Evolutionary conservation across 2,329 filamentous ascomycete species (phyloP).

Genomic region (Stylonectria norvegica): DNA sequence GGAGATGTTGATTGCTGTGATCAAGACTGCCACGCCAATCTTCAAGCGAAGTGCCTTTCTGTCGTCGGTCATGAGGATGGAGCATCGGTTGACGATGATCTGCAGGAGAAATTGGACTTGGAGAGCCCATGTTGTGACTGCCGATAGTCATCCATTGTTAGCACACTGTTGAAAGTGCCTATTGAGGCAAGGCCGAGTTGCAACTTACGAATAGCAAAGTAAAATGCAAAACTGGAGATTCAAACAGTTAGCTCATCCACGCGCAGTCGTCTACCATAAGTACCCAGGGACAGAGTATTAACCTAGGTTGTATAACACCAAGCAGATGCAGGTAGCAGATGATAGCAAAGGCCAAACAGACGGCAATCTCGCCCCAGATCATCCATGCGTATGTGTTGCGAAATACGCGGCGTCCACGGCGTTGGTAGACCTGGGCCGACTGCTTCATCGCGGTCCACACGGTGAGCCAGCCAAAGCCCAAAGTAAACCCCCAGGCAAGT

Average conservation of each 20-base stretch:
- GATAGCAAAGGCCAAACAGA: slow-evolving; percentile 40
- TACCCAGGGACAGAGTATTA: too few relatives aligned
- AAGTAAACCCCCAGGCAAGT: slow-evolving; percentile 37
- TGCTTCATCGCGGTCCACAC: slow-evolving; percentile 37
- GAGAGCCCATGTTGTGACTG: slow-evolving; percentile 28
- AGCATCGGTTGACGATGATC: slow-evolving; percentile 27
- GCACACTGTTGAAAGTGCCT: not conserved
- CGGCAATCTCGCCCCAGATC: slow-evolving; percentile 45
- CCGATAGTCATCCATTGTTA: fast-evolving
- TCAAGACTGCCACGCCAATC: slow-evolving; percentile 16
- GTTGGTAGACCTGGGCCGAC: slow-evolving; percentile 33
- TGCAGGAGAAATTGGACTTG: slow-evolving; percentile 26
- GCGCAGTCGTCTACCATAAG: too few relatives aligned
- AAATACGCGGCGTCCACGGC: slow-evolving; percentile 27
- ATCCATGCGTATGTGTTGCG: slow-evolving; percentile 44
- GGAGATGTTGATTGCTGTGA: slow-evolving; percentile 26
- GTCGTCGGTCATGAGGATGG: slow-evolving; percentile 21
- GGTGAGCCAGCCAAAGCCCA: slow-evolving; percentile 40
- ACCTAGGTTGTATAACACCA: slow-evolving; percentile 25
- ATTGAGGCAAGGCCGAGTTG: not conserved
- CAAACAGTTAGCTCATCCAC: slow-evolving; percentile 4
- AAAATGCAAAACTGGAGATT: slow-evolving; percentile 25
- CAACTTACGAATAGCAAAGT: slow-evolving; percentile 25
- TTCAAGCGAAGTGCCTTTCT: slow-evolving; percentile 18
- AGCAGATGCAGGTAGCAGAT: slow-evolving; percentile 30